phyloP scores from a whole-genome alignment of 441 rosid species.

The Erodium moschatum region DNA sequence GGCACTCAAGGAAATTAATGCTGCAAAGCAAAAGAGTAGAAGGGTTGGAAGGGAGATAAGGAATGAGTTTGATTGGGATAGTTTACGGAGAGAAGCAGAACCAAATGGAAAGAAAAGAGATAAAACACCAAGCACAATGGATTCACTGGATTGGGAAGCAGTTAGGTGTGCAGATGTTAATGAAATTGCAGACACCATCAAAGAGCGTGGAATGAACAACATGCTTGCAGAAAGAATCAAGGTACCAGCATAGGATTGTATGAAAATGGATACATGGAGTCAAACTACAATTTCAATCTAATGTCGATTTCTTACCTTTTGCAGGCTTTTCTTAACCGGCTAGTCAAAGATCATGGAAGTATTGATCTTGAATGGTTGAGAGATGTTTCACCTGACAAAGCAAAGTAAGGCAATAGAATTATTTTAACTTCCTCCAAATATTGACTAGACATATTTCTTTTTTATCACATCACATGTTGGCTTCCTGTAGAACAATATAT shows the following conservation, averaged over 20 bases:
- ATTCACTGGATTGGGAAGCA: constrained; percentile 84
- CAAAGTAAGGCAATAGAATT: constrained; percentile 49
- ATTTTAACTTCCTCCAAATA: background rate
- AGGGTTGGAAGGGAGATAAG: constrained; percentile 39
- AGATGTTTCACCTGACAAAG: constrained; percentile 66
- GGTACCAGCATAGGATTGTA: constrained; percentile 27
- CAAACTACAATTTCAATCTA: background rate
- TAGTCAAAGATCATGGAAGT: constrained; percentile 49
- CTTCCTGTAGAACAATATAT: background rate
- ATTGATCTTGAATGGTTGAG: constrained; percentile 69
- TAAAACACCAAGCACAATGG: constrained; percentile 49
- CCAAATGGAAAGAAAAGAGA: constrained; percentile 37
- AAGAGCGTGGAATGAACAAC: constrained; percentile 88
- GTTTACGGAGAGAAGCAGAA: constrained; percentile 48
- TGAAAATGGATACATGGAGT: background rate
- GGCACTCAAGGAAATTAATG: constrained; percentile 24
- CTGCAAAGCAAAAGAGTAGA: constrained; percentile 43
- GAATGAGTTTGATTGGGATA: constrained; percentile 69
- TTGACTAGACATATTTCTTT: background rate
- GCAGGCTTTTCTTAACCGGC: constrained; percentile 61
- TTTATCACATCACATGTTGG: background rate
- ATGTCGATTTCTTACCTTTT: constrained; percentile 23
- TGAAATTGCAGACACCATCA: constrained; percentile 58
- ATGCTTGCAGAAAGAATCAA: constrained; percentile 61
- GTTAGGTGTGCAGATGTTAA: constrained; percentile 46